These are phyloP conservation scores for Paramyrothecium roridum DNA, from an alignment of 2,329 filamentous ascomycete genomes.

Conservation along the genomic window DNA sequence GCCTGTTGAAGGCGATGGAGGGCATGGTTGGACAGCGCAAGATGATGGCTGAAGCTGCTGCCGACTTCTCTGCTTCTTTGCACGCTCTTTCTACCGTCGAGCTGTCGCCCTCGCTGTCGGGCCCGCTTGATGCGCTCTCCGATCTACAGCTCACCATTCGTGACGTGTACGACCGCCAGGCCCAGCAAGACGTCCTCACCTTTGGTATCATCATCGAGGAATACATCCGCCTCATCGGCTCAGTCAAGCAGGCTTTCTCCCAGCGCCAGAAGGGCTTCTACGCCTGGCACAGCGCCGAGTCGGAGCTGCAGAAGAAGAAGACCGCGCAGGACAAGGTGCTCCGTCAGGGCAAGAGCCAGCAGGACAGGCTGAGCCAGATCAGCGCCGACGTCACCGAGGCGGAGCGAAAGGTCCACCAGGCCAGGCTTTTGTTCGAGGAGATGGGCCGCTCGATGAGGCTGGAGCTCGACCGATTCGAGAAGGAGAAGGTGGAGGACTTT, in stretches of 20 bases:
- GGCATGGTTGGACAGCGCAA: constrained; percentile 89
- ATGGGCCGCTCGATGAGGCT: constrained; percentile 92
- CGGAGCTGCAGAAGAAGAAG: constrained; percentile 87
- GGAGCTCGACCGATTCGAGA: constrained; percentile 91
- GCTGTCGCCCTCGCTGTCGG: constrained; percentile 82
- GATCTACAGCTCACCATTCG: constrained; percentile 91
- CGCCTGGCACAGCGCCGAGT: constrained; percentile 87
- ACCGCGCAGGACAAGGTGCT: constrained; percentile 90
- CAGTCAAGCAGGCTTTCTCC: constrained; percentile 87
- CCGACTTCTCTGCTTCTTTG: constrained; percentile 90
- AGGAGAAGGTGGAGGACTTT: constrained; percentile 98
- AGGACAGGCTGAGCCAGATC: constrained; percentile 90
- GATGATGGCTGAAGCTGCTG: constrained; percentile 87
- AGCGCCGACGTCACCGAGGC: constrained; percentile 92
- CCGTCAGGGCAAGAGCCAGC: constrained; percentile 89
- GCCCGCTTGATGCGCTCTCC: constrained; percentile 84
- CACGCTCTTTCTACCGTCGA: constrained; percentile 91
- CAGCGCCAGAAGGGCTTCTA: constrained; percentile 96
- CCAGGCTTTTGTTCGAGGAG: constrained; percentile 87
- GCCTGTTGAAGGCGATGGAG: constrained; percentile 89
- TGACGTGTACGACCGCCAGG: constrained; percentile 94
- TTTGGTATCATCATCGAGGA: constrained; percentile 97
- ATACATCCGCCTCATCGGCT: constrained; percentile 93
- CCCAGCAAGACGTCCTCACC: constrained; percentile 93
- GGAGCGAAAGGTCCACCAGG: constrained; percentile 88